Percentiles rank a stretch among this genome's conserved stretches.
phyloP scores from a whole-genome alignment of 192 early-diverging fungal genomes.

The Coemansia sp. region DNA sequence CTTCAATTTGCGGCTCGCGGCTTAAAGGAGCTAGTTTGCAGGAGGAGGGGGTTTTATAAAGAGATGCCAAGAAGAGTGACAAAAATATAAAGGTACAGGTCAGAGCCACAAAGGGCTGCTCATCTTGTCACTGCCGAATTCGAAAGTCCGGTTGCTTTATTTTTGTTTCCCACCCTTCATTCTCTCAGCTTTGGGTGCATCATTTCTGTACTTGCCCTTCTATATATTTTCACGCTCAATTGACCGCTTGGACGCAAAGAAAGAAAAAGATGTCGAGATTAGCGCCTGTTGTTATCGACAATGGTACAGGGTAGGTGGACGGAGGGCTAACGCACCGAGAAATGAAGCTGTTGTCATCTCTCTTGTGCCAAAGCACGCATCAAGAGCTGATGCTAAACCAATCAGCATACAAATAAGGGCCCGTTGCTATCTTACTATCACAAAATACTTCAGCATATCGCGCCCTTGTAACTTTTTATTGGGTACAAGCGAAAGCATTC shows the following conservation, averaged over 20 bases:
- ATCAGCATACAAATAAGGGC: neutral
- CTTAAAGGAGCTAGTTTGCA: neutral
- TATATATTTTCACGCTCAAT: neutral
- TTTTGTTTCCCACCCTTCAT: neutral
- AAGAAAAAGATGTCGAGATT: conserved; percentile 42
- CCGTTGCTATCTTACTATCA: no score
- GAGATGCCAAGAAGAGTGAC: no score
- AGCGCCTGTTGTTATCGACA: conserved; percentile 93
- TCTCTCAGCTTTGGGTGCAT: no score
- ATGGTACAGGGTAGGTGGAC: conserved; percentile 86
- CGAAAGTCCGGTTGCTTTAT: no score
- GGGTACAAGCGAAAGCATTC: no score
- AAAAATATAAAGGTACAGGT: no score
- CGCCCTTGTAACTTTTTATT: no score
- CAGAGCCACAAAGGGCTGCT: no score
- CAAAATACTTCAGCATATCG: no score
- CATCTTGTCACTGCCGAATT: no score
- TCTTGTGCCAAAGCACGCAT: neutral
- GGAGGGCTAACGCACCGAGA: neutral
- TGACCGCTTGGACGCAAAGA: neutral
- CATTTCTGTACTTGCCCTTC: neutral
- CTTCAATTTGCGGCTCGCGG: neutral
- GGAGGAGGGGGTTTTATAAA: neutral
- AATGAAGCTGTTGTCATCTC: neutral
- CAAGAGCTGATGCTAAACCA: neutral